phyloP scores from a whole-genome alignment of 768 basidiomycete species.

The Tylopilus cervinicoccineus region DNA sequence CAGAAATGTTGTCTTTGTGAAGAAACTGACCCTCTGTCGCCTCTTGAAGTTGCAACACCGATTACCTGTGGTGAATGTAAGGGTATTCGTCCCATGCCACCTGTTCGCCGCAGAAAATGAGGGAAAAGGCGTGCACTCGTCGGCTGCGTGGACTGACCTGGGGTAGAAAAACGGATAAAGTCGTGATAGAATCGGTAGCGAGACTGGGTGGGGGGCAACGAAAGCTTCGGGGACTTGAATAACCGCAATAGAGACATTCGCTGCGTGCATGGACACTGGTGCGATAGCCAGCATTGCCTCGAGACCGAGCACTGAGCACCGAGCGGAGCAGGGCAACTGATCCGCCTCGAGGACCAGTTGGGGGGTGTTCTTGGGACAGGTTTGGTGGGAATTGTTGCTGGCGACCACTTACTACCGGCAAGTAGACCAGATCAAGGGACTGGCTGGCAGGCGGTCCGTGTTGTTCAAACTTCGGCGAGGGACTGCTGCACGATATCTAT shows the following conservation, averaged over 20 bases:
- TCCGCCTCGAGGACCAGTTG: slow-evolving; percentile 13
- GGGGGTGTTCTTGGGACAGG: not conserved
- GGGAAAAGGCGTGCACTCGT: not conserved
- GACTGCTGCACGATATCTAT: slow-evolving; percentile 33
- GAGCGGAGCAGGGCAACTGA: slow-evolving; percentile 5
- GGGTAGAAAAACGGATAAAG: slow-evolving; percentile 52
- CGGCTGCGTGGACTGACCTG: slow-evolving; percentile 37
- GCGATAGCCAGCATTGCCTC: slow-evolving; percentile 29
- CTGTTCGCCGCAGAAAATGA: slow-evolving; percentile 32
- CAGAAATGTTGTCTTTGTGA: not conserved
- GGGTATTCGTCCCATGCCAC: slow-evolving; percentile 64
- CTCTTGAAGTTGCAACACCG: slow-evolving; percentile 71
- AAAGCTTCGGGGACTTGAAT: slow-evolving; percentile 15
- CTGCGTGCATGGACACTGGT: slow-evolving; percentile 20
- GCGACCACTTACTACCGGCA: not conserved
- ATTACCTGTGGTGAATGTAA: slow-evolving; percentile 74
- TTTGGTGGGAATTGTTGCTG: slow-evolving; percentile 18
- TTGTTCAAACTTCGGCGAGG: not conserved
- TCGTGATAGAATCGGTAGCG: slow-evolving; percentile 53
- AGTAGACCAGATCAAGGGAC: not conserved
- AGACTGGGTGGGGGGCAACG: slow-evolving; percentile 9
- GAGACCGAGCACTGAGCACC: slow-evolving; percentile 5
- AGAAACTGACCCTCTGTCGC: slow-evolving; percentile 58
- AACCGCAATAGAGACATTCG: slow-evolving; percentile 28
- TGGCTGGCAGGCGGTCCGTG: not conserved